Evolutionary conservation across 176 grass and related monocot genomes (phyloP).

Genomic region (Elaeis guineensis): DNA sequence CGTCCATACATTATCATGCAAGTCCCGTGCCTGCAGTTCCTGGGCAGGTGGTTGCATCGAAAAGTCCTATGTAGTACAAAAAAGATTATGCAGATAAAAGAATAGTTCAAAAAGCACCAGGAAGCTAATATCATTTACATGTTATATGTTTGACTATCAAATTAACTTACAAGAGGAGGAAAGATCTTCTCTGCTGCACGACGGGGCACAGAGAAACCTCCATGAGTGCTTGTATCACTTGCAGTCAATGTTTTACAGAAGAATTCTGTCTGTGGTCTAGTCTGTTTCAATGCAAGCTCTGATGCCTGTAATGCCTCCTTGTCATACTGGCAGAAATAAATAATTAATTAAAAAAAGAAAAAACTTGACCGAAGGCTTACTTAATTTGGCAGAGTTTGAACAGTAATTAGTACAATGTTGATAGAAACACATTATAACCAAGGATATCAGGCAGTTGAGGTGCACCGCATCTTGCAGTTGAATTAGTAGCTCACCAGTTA

Average conservation of each 20-base stretch:
- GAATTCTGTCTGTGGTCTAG: slow-evolving; percentile 79
- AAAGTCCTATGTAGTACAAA: slow-evolving; percentile 56
- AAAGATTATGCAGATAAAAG: background rate
- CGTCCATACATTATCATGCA: slow-evolving; percentile 88
- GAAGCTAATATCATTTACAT: no score
- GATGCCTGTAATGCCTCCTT: slow-evolving; percentile 90
- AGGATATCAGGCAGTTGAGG: no score
- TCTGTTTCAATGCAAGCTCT: slow-evolving; percentile 82
- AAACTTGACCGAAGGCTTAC: no score
- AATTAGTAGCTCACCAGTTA: no score
- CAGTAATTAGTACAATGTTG: slow-evolving; percentile 12
- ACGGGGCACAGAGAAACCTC: slow-evolving; percentile 96
- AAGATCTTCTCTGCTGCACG: slow-evolving; percentile 96
- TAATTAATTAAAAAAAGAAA: slow-evolving; percentile 4
- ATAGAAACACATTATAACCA: no score
- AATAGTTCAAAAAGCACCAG: no score
- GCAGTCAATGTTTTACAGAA: slow-evolving; percentile 98
- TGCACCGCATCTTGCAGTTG: no score
- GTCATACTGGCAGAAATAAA: slow-evolving; percentile 49
- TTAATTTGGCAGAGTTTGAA: no score
- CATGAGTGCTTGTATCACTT: slow-evolving; percentile 96
- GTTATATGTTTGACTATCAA: no score
- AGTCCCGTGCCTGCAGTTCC: slow-evolving; percentile 88
- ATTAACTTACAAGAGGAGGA: slow-evolving; percentile 62
- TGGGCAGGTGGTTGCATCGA: slow-evolving; percentile 90